Evolutionary conservation across 2,329 filamentous ascomycete genomes (phyloP), one percentile per base, ranked within the genome.

Genomic region (Xylaria digitata): DNA sequence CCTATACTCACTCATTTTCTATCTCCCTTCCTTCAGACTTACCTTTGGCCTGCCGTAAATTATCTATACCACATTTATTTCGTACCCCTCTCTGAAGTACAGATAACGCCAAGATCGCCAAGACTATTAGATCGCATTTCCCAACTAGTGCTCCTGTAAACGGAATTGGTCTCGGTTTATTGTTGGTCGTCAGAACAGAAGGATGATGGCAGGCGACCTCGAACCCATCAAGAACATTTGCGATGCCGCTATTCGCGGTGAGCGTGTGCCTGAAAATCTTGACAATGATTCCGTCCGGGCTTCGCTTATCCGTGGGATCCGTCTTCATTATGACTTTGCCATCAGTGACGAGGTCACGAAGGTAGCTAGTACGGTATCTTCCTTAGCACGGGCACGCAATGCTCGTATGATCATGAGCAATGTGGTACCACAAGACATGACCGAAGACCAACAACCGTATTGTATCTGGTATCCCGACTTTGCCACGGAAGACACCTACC

Each of bases 391-490:
- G 3, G 45, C 56, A 34, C 45, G 43, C 19, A 37, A 59, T 50
- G 56, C 56, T 50, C 43, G 56, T 17, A 50, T 49, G 26, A 59
- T 50, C 23, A 59, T 59, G 56, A 59, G 45, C 45, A 49, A 49
- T 21, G 9, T 9, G 4, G 11, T 59, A 6, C 56, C 56, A 11
- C 8, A 42, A 9, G 13, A 23, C 5, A 59, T 49, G 45, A n/a
- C n/a, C 6, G 9, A 48, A 21, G 45, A 59, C 3, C n/a, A 59
- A 30, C 30, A 21, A n/a, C 56, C 56, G 8, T 50, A 59, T 34
- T 59, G 45, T 19, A 59, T 59, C 43, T 59, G 56, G 56, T n/a
- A 59, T 50, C 56, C 56, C 7, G 43, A 49, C 11, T 23, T 59
- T 26, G 56, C 56, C 1, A 37, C 45, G 6, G 56, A 59, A 50